Base-by-base conservation (phyloP, 441 rosid species). In the Hypseocharis bilobata region DNA sequence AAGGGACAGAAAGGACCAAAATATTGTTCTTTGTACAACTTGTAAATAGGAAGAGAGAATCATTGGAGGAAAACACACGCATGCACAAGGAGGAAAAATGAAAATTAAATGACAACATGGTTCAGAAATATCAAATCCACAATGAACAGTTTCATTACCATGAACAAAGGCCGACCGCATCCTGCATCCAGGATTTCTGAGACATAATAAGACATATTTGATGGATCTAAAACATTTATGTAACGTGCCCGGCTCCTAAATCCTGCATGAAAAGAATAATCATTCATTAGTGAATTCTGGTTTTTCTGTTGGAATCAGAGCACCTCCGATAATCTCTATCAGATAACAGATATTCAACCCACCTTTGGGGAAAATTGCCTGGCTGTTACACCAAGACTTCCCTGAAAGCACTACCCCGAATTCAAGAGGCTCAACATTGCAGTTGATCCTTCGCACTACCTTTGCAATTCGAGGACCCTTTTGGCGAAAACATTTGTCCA, bases 401-500 rank as follows among this genome's bases (percentile, higher is more conserved):
- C 91, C 96, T 65, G 92, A 76, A 67, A 85, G 88, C 72, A 94
- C 92, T 66, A 68, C 83, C 47, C 98, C 99, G 65, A 75, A 83
- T 59, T 81, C 88, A 75, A 89, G 70, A 71, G 92, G 88, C 83
- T 88, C 96, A 66, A 89, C 98, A 74, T 78, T 89, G 83, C 99
- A 89, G 71, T 84, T 94, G 81, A 94, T 91, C 76, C 99, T 88
- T 70, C 99, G 80, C 72, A 91, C 98, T 7, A 94, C 89, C 91
- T 94, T 94, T 11, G 99, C 99, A 76, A 94, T 89, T 34, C 98
- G 96, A 29, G 99, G 99, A 68, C 99, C 99, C 77, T 87, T 93
- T 74, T 87, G 98, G 72, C 98, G 88, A 71, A 77, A 74, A 78
- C 75, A 65, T 70, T 84, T 83, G 67, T 91, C 97, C 73, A 85